Conservation (phyloP, 2,329 filamentous ascomycete genomes). For the Monosporascus sp. region DNA sequence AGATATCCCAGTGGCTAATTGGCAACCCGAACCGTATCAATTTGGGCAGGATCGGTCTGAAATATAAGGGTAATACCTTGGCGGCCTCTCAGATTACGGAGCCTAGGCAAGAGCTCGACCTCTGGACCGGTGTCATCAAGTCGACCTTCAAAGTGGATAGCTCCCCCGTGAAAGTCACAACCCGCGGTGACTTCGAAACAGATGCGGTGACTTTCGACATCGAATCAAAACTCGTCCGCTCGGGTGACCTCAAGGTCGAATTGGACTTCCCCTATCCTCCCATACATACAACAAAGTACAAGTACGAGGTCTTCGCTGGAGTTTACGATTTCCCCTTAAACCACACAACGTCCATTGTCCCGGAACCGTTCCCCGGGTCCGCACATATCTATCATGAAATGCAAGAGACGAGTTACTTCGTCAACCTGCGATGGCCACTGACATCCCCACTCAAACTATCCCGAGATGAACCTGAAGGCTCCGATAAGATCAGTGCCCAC, state of each 20-base stretch:
- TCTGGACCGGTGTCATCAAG: slow-evolving; percentile 34
- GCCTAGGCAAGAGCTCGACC: slow-evolving; percentile 29
- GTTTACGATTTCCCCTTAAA: slow-evolving; percentile 34
- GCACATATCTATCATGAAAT: slow-evolving; percentile 33
- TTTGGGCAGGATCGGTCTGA: slow-evolving; percentile 37
- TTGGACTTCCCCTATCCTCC: slow-evolving; percentile 40
- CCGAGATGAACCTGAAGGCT: slow-evolving; percentile 18
- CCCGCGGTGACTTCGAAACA: slow-evolving; percentile 32
- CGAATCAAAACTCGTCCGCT: slow-evolving; percentile 29
- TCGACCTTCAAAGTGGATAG: slow-evolving; percentile 31
- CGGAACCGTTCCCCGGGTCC: slow-evolving; percentile 5
- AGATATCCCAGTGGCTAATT: slow-evolving; percentile 46
- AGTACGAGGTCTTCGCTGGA: slow-evolving; percentile 39
- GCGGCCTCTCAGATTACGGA: slow-evolving; percentile 23
- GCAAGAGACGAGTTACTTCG: slow-evolving; percentile 33
- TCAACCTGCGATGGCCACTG: slow-evolving; percentile 31
- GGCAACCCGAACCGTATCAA: slow-evolving; percentile 41
- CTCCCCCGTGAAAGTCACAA: slow-evolving; percentile 28
- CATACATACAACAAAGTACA: slow-evolving; percentile 34
- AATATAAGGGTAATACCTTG: slow-evolving; percentile 28
- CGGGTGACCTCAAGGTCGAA: slow-evolving; percentile 30
- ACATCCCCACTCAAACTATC: slow-evolving; percentile 14
- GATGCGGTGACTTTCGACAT: slow-evolving; percentile 33
- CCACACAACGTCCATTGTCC: slow-evolving; percentile 29
- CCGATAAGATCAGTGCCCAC: slow-evolving; percentile 23